A percentile compares a stretch with the other conserved stretches of the same genome.
Evolutionary conservation across 176 grass and related monocot genomes (phyloP).

Genomic region (Zoysia pacifica): DNA sequence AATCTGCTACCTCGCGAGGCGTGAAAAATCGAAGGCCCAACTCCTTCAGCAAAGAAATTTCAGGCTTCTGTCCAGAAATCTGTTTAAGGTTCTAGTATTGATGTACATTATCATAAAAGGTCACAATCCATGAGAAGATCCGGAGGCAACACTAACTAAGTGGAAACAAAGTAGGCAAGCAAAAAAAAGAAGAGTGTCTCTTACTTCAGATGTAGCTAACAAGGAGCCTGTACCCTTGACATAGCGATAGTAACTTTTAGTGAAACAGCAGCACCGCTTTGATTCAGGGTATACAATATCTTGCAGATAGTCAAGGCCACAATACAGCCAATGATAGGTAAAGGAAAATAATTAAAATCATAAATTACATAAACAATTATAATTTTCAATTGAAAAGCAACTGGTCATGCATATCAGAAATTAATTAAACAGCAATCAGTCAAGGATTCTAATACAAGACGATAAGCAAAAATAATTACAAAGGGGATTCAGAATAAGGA

Average conservation of each 20-base stretch:
- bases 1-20: slow-evolving; percentile 63
- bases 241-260: slow-evolving; percentile 94
- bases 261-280: slow-evolving; percentile 92
- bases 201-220: slow-evolving; percentile 72
- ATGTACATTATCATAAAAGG: slow-evolving; percentile 21
- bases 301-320: slow-evolving; percentile 56
- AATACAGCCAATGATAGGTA: slow-evolving; percentile 6
- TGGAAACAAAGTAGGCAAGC: background rate
- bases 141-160: slow-evolving; percentile 27
- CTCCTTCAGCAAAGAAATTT: slow-evolving; percentile 64
- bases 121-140: slow-evolving; percentile 18
- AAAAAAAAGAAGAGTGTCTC: slow-evolving; percentile 31
- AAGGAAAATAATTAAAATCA: slow-evolving; percentile 2
- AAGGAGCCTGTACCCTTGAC: slow-evolving; percentile 94
- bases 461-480: background rate
- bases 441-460: background rate
- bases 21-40: slow-evolving; percentile 78
- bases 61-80: slow-evolving; percentile 54
- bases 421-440: background rate
- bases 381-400: background rate
- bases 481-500: background rate
- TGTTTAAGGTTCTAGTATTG: slow-evolving; percentile 51
- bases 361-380: background rate
- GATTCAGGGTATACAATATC: slow-evolving; percentile 89
- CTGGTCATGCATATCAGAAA: background rate